phyloP scores from a whole-genome alignment of 371 early-diverging fungal genomes.

The Mucor sp. region DNA sequence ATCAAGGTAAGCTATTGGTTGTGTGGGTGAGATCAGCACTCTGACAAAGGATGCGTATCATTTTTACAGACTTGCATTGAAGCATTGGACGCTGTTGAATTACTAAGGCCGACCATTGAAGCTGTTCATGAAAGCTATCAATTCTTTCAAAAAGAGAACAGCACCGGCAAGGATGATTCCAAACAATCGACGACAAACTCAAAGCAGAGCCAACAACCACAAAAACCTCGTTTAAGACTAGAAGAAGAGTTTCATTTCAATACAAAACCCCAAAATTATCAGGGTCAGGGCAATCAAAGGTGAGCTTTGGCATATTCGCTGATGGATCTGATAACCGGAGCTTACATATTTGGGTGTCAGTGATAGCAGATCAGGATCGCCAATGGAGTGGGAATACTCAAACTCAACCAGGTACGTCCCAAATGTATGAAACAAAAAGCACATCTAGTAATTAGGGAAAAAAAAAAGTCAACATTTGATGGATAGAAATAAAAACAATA shows the following conservation, averaged over 20 bases:
- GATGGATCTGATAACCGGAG: background rate
- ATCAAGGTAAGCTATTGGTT: background rate
- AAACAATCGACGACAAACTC: background rate
- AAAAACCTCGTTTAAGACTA: background rate
- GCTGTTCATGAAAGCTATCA: constrained; percentile 16
- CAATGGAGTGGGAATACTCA: background rate
- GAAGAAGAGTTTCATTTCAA: background rate
- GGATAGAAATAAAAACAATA: background rate
- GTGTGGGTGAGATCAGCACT: background rate
- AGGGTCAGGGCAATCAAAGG: background rate
- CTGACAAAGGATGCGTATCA: background rate
- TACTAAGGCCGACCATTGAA: constrained; percentile 4
- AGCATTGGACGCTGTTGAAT: constrained; percentile 10
- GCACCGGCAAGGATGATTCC: background rate
- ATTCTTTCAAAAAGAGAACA: background rate
- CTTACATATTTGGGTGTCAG: background rate
- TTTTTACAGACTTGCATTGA: constrained; percentile 6
- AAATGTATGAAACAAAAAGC: background rate
- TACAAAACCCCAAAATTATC: background rate
- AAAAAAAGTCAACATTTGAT: background rate
- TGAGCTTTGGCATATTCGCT: background rate
- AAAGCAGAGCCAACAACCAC: background rate
- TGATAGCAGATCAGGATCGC: background rate
- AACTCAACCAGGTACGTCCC: background rate
- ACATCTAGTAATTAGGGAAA: background rate